Conservation (phyloP, 352 stramenopile genomes). For the Phytophthora chlamydospora region DNA sequence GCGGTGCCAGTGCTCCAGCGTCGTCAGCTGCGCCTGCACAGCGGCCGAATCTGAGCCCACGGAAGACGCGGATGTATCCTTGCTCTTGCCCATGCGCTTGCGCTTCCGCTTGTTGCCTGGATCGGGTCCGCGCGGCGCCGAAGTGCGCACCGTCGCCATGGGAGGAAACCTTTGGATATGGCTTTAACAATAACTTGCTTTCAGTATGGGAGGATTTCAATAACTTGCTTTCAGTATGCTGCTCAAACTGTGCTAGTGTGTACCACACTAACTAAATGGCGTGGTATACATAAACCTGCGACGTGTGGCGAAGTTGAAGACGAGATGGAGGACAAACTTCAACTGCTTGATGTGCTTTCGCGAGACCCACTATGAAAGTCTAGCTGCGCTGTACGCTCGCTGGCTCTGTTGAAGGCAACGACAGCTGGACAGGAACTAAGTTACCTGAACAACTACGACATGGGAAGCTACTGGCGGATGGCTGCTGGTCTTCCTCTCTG, state of each 20-base stretch:
- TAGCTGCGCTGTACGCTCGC: no score
- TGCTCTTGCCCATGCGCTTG: slow-evolving; percentile 22
- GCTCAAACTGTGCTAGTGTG: no score
- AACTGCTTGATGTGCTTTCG: background rate
- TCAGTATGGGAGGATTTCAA: no score
- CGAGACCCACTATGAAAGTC: no score
- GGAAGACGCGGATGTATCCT: background rate
- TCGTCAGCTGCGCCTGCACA: slow-evolving; percentile 25
- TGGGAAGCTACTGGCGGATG: no score
- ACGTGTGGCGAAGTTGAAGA: slow-evolving; percentile 30
- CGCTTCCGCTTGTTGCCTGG: slow-evolving; percentile 43
- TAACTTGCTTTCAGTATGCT: no score
- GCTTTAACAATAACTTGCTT: background rate
- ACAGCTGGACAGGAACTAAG: no score
- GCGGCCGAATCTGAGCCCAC: background rate
- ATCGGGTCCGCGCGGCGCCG: slow-evolving; percentile 18
- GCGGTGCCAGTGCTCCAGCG: slow-evolving; percentile 44
- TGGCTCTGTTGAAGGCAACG: no score
- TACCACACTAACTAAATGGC: background rate
- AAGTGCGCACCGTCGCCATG: slow-evolving; percentile 46
- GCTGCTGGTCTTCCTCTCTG: no score
- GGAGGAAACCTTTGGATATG: slow-evolving; percentile 10
- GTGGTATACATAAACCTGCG: slow-evolving; percentile 27
- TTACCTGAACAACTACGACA: no score
- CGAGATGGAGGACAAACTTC: background rate